Base-by-base conservation (phyloP, 495 filamentous ascomycete genomes). In the Bacidia gigantensis region DNA sequence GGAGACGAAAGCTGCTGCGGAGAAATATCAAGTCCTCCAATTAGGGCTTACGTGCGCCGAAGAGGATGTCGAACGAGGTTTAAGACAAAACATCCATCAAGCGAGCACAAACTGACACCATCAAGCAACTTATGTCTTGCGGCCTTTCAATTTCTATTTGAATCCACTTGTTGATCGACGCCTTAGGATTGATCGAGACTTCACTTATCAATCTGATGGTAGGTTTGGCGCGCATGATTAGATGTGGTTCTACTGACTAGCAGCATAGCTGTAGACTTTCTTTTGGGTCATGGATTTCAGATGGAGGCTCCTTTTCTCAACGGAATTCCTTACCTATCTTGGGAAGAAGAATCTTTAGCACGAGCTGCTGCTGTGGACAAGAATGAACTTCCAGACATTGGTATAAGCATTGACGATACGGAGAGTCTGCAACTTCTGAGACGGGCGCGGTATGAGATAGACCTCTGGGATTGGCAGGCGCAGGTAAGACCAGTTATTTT, bases 21-120 rank as follows among this genome's bases (percentile, higher is more conserved):
- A 84, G 44, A 74, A 71, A 12, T 92, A 81, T 54, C 79, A 84
- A 56, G 71, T 89, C 22, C 64, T 92, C 0, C 87, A 94, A 61
- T 59, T 94, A 42, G 87, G 87, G 1, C 62, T 94, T 50, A 88
- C 84, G 0, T 78, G 79, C 51, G 74, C 78, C 32, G 63, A 71
- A 42, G 78, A 81, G 53, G 74, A 82, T 51, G 47, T 63, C 12
- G 61, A 74, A 0, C 62, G 63, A 45, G 72, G 75, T 71, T 45
- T 60, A 59, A 51, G 26, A 25, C 55, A 21, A 0, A 11, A 11
- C 56, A 49, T 42, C 5, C n/a, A n/a, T n/a, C n/a, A n/a, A n/a
- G n/a, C n/a, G n/a, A n/a, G n/a, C n/a, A n/a, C n/a, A n/a, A n/a
- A 24, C 39, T 54, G 41, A 64, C 26, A 7, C 21, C 23, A 22